A percentile compares a stretch with the other conserved stretches of the same genome.
Evolutionary conservation across 2,329 filamentous ascomycete species (phyloP).

Genomic region (Fonsecaea pugnacius): DNA sequence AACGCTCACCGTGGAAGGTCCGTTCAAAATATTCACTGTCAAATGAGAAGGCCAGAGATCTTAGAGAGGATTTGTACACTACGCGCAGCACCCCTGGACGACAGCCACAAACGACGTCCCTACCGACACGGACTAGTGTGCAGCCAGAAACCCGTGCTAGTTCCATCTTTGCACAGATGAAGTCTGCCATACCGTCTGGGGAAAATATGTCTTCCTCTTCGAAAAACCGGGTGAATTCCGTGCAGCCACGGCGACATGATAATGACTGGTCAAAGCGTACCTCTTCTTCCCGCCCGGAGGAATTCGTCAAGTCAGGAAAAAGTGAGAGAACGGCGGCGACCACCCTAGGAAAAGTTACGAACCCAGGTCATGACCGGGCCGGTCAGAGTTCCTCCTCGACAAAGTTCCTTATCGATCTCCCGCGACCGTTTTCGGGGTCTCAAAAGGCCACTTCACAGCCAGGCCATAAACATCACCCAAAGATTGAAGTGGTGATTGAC

Average conservation of each 20-base stretch:
- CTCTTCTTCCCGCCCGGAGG: neutral
- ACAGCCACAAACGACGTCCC: neutral
- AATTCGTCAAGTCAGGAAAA: neutral
- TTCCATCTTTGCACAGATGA: neutral
- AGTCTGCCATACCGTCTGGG: neutral
- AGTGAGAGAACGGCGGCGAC: neutral
- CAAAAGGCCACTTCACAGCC: neutral
- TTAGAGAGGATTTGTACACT: neutral
- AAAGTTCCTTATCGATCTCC: constrained; percentile 2
- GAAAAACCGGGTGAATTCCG: neutral
- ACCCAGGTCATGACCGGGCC: neutral
- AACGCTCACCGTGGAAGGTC: neutral
- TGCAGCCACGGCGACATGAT: neutral
- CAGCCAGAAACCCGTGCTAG: neutral
- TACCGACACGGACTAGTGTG: neutral
- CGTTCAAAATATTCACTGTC: neutral
- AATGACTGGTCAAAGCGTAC: neutral
- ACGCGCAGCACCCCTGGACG: neutral
- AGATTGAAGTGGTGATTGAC: constrained; percentile 16
- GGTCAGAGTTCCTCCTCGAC: neutral
- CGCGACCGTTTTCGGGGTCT: neutral
- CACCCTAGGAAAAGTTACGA: neutral
- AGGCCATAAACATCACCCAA: neutral
- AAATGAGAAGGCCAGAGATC: neutral
- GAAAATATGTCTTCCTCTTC: neutral